Conservation (phyloP, 2,329 filamentous ascomycete genomes). For the Triangularia verruculosa region DNA sequence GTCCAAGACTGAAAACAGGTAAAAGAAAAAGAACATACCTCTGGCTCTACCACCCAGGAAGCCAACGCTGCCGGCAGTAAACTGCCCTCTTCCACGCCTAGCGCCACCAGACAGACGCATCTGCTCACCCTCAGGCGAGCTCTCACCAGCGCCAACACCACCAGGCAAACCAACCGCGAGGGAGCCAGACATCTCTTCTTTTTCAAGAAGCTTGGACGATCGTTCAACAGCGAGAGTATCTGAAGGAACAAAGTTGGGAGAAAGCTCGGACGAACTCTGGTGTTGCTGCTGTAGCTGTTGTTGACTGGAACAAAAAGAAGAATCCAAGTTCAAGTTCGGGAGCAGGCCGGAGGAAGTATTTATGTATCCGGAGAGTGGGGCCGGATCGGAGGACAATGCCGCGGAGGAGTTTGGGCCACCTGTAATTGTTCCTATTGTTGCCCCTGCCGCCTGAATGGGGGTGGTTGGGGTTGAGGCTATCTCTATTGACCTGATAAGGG, state of each 20-base stretch:
- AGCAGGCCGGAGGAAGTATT: neutral
- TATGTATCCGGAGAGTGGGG: neutral
- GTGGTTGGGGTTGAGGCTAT: neutral
- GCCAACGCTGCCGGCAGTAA: neutral
- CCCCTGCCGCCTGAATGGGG: neutral
- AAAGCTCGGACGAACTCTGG: neutral
- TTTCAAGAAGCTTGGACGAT: neutral
- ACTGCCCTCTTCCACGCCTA: neutral
- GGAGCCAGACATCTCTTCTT: neutral
- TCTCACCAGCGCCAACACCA: neutral
- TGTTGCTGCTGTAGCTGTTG: neutral
- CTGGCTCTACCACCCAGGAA: neutral
- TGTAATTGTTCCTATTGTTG: neutral
- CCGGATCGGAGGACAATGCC: neutral
- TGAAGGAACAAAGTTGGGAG: no score
- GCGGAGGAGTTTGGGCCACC: neutral
- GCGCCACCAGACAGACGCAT: neutral
- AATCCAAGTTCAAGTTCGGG: neutral
- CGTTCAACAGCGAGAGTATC: no score
- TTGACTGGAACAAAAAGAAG: neutral
- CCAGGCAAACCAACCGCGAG: neutral
- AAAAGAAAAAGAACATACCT: neutral
- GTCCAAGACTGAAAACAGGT: neutral
- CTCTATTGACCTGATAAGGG: neutral
- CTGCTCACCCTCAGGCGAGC: neutral